Percentiles rank a stretch among this genome's conserved stretches.
These are phyloP conservation scores for Aspergillus calidoustus DNA, from an alignment of 2,329 filamentous ascomycete species.

Conservation along the genomic window DNA sequence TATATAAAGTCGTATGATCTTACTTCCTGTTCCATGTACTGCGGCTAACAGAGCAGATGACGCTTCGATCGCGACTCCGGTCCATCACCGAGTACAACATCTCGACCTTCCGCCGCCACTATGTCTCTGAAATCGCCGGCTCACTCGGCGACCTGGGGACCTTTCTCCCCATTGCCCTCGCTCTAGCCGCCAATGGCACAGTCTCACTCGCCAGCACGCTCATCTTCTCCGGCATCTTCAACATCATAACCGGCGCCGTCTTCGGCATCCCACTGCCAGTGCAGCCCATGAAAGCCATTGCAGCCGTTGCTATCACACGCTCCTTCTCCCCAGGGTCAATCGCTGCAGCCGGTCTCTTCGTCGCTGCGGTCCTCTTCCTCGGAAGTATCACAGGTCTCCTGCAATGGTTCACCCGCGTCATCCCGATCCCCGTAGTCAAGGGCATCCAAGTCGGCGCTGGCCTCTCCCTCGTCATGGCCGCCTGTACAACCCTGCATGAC, in stretches of 20 bases:
- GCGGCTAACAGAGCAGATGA: slow-evolving; percentile 2
- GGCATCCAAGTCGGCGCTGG: slow-evolving; percentile 95
- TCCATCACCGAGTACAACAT: slow-evolving; percentile 55
- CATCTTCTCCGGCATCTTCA: slow-evolving; percentile 85
- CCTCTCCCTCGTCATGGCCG: slow-evolving; percentile 78
- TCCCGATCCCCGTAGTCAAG: slow-evolving; percentile 87
- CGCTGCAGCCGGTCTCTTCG: slow-evolving; percentile 81
- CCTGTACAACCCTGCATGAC: slow-evolving; percentile 69
- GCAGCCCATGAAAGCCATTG: slow-evolving; percentile 89
- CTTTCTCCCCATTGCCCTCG: slow-evolving; percentile 84
- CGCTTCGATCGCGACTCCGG: slow-evolving; percentile 27
- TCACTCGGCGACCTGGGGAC: slow-evolving; percentile 89
- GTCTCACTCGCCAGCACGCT: slow-evolving; percentile 84
- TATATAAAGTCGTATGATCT: neutral
- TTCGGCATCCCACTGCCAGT: slow-evolving; percentile 92
- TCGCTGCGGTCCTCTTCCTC: slow-evolving; percentile 72
- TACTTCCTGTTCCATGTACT: neutral
- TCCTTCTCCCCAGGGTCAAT: slow-evolving; percentile 70
- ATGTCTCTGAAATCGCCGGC: slow-evolving; percentile 80
- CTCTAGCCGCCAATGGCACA: slow-evolving; percentile 75
- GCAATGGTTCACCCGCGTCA: slow-evolving; percentile 70
- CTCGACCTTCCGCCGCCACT: slow-evolving; percentile 58
- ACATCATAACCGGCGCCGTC: slow-evolving; percentile 76
- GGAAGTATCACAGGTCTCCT: slow-evolving; percentile 82
- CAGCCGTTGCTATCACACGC: slow-evolving; percentile 80